Evolutionary conservation across 257 asterid species (phyloP).

Genomic region (Rehmannia glutinosa): DNA sequence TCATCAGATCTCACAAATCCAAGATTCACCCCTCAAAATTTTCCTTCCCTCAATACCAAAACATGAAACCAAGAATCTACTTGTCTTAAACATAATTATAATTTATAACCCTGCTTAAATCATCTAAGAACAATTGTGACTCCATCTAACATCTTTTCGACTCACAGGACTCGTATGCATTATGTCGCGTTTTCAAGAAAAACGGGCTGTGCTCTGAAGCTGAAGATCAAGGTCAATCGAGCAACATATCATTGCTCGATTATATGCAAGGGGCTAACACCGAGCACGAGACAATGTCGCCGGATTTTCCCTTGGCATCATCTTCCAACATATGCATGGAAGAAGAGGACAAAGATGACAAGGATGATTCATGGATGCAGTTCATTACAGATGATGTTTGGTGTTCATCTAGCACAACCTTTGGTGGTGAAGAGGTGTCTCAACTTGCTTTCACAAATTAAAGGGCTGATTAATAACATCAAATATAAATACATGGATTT

Average conservation of each 20-base stretch:
- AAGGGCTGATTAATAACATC: constrained; percentile 22
- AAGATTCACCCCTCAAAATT: constrained; percentile 20
- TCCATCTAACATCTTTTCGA: not conserved
- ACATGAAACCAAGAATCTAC: constrained; percentile 15
- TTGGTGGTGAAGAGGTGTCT: constrained; percentile 53
- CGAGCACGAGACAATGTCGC: constrained; percentile 70
- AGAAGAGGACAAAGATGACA: constrained; percentile 67
- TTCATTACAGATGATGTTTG: constrained; percentile 89
- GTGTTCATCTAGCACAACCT: constrained; percentile 57
- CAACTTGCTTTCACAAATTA: constrained; percentile 55
- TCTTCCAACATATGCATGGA: constrained; percentile 57
- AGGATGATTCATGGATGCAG: constrained; percentile 97
- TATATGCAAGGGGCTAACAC: constrained; percentile 39
- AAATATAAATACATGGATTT: constrained; percentile 17
- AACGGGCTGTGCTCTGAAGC: constrained; percentile 74
- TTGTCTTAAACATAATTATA: not conserved
- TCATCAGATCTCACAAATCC: constrained; percentile 33
- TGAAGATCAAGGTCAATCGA: constrained; percentile 79
- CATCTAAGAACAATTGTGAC: too few species aligned
- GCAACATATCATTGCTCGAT: constrained; percentile 50
- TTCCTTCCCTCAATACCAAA: constrained; percentile 19
- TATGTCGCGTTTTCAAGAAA: constrained; percentile 95
- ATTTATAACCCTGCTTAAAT: not conserved
- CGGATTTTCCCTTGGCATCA: constrained; percentile 65
- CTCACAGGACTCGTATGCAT: constrained; percentile 82